These are phyloP conservation scores for Sclerotinia subarctica DNA, from an alignment of 2,329 filamentous ascomycete genomes.

Conservation along the genomic window DNA sequence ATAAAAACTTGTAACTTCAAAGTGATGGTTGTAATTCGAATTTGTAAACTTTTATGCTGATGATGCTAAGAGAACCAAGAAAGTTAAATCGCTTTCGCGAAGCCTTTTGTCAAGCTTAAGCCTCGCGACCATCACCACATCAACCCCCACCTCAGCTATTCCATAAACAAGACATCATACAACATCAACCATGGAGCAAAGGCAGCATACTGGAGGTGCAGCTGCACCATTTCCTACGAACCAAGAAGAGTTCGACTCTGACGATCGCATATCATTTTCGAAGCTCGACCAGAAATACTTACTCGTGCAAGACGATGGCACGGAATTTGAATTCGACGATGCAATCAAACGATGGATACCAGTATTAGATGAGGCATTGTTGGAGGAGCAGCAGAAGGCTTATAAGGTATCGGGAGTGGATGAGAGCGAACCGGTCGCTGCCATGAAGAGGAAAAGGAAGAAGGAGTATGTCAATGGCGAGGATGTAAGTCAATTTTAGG, in stretches of 20 bases:
- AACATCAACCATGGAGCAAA: conserved; percentile 31
- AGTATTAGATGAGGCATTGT: conserved; percentile 58
- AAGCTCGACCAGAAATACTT: conserved; percentile 77
- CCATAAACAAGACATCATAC: conserved; percentile 8
- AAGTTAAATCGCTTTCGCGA: not conserved
- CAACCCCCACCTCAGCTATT: conserved; percentile 15
- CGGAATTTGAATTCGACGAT: conserved; percentile 79
- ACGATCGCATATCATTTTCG: conserved; percentile 85
- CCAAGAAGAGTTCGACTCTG: conserved; percentile 58
- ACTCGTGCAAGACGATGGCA: conserved; percentile 78
- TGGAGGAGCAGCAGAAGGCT: conserved; percentile 59
- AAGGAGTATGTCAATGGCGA: conserved; percentile 47
- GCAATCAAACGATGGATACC: conserved; percentile 72
- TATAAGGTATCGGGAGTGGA: conserved; percentile 60
- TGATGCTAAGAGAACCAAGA: not conserved
- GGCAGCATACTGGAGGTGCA: conserved; percentile 19
- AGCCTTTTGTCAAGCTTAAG: conserved; percentile 4
- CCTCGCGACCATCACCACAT: conserved; percentile 15
- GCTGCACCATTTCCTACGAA: conserved; percentile 35
- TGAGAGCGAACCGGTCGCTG: conserved; percentile 50
- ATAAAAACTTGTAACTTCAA: not conserved
- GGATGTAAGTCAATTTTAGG: conserved; percentile 43
- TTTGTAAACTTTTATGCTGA: not conserved
- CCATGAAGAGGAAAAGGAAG: conserved; percentile 51
- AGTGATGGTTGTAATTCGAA: not conserved